Evolutionary conservation across 2,329 filamentous ascomycete species (phyloP), one percentile per base, ranked within the genome.

Genomic region (Curvularia hawaiiensis): DNA sequence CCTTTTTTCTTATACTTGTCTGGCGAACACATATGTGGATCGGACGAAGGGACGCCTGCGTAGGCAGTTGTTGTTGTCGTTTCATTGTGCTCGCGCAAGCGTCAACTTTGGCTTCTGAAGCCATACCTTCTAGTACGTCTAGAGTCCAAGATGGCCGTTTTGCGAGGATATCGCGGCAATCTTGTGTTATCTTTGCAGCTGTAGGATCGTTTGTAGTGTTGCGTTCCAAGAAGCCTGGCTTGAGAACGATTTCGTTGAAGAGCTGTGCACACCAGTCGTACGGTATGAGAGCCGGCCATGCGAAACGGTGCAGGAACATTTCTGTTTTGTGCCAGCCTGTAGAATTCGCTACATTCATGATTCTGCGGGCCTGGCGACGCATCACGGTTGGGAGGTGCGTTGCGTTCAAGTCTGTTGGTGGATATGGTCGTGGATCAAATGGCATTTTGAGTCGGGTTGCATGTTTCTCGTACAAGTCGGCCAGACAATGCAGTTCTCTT

Each of bases 261-360:
- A 57, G 31, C 6, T 52, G 49, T 18, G 50, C 14, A 10, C 43
- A 44, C 33, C 54, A 56, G 26, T 61, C 54, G 35, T 61, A 63
- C 26, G 58, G 56, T 10, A 63, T 44, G 20, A 63, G 46, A 3
- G 52, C 47, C 49, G 58, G 56, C 33, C 56, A 58, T 2, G 24
- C 35, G 22, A 60, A 62, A 8, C 58, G 55, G 24, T 44, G 53
- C 14, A 18, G 12, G 18, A 26, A 44, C n/a, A 4, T 12, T 1
- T 54, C 46, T 38, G 30, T 46, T 3, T 20, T 16, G 18, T 18
- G 18, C 46, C 47, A 39, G 8, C 8, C 22, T 11, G 18, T n/a
- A 9, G 14, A 18, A 11, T 51, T 38, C 11, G 47, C 40, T 24
- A 24, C 11, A 16, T 31, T 50, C 11, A 51, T 10, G 26, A 46